phyloP scores from a whole-genome alignment of 1,139 yeast species.

The Barnettozyma hawaiiensis region DNA sequence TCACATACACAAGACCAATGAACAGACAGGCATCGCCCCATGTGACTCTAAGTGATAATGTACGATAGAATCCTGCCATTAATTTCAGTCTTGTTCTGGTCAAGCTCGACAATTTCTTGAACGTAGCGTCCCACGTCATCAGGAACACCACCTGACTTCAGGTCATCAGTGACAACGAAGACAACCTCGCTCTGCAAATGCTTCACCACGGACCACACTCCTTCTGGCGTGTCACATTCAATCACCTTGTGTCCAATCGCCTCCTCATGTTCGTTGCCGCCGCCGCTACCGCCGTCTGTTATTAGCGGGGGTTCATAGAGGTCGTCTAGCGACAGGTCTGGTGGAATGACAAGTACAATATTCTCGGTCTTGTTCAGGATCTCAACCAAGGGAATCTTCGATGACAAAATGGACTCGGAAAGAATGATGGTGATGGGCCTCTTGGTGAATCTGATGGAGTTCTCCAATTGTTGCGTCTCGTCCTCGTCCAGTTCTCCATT shows the following conservation, averaged over 20 bases:
- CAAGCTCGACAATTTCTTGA: conserved; percentile 23
- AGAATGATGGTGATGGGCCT: conserved; percentile 22
- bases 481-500: conserved; percentile 1
- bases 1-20: neutral
- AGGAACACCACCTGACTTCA: conserved; percentile 26
- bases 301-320: too few relatives aligned
- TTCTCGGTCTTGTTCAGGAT: conserved; percentile 21
- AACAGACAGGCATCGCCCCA: neutral
- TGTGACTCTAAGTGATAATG: conserved; percentile 14
- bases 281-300: too few relatives aligned
- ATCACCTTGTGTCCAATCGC: conserved; percentile 31
- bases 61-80: conserved; percentile 23
- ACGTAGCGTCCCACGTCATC: conserved; percentile 27
- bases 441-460: conserved; percentile 16
- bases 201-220: conserved; percentile 39
- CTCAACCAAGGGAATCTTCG: conserved; percentile 24
- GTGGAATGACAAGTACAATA: conserved; percentile 30
- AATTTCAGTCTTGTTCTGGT: conserved; percentile 21
- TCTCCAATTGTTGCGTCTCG: conserved; percentile 3
- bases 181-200: conserved; percentile 33
- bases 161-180: conserved; percentile 29
- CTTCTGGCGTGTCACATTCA: conserved; percentile 33
- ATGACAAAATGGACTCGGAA: conserved; percentile 24
- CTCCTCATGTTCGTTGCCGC: too few relatives aligned
- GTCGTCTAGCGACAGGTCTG: conserved; percentile 24